A percentile compares a stretch with the other conserved stretches of the same genome.
These are phyloP conservation scores for Caryopteris hybrid DNA, from an alignment of 305 asterid species.

Conservation along the genomic window DNA sequence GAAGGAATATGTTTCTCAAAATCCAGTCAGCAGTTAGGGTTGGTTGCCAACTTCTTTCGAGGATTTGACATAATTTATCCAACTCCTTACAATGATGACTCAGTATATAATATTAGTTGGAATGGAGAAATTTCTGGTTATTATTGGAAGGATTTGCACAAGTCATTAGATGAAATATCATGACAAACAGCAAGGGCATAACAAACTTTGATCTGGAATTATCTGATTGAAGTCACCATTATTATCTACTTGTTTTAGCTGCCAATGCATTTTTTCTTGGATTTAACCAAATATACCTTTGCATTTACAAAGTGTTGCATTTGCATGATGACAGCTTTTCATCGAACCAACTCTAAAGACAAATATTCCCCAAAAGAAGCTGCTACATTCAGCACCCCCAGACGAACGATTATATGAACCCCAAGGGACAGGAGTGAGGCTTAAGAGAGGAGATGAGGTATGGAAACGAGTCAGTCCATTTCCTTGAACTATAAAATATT, in stretches of 20 bases:
- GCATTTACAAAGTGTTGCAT: constrained; percentile 2
- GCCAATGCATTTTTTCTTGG: not conserved
- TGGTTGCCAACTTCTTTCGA: no score
- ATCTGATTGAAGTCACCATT: not conserved
- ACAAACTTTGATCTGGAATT: not conserved
- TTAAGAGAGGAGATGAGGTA: constrained; percentile 97
- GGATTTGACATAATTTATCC: no score
- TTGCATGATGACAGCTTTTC: constrained; percentile 49
- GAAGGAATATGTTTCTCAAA: no score
- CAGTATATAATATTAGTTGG: not conserved
- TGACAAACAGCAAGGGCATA: not conserved
- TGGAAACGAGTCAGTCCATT: not conserved
- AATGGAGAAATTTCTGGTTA: not conserved
- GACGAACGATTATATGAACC: constrained; percentile 61
- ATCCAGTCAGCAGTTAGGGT: not conserved
- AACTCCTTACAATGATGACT: not conserved
- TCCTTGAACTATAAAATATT: not conserved
- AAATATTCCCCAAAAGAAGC: constrained; percentile 61
- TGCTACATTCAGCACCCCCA: constrained; percentile 61
- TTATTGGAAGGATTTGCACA: not conserved
- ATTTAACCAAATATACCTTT: constrained; percentile 8
- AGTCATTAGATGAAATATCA: not conserved
- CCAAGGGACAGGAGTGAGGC: constrained; percentile 49
- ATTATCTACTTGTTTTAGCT: not conserved
- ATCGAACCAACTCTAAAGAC: constrained; percentile 74